Percentiles rank a stretch among this genome's conserved stretches.
Evolutionary conservation across 441 rosid genomes (phyloP).

Genomic region (Pelargonium fulgidum): DNA sequence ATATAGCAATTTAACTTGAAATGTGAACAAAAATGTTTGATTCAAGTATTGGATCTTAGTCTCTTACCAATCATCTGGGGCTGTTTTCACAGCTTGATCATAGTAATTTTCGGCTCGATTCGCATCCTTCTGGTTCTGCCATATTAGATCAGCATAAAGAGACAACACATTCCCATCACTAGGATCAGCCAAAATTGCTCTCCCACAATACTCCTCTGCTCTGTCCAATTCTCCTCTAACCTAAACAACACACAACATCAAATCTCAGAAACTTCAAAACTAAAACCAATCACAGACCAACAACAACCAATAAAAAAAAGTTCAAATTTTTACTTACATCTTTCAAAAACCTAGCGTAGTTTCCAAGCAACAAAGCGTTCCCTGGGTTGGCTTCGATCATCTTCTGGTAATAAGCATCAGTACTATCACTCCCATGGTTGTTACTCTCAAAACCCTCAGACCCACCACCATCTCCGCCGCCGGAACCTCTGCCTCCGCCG

Average conservation of each 20-base stretch:
- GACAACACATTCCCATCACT: constrained; percentile 65
- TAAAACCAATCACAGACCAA: constrained; percentile 9
- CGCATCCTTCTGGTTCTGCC: constrained; percentile 62
- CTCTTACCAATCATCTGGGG: constrained; percentile 70
- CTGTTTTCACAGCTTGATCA: constrained; percentile 65
- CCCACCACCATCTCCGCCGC: constrained; percentile 31
- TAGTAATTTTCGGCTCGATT: constrained; percentile 65
- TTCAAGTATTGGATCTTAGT: background rate
- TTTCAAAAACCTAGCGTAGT: constrained; percentile 71
- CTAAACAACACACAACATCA: constrained; percentile 26
- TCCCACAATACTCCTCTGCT: constrained; percentile 76
- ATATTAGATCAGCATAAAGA: constrained; percentile 70
- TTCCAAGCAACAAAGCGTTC: constrained; percentile 57
- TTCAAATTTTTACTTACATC: constrained; percentile 38
- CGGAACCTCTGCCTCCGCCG: constrained; percentile 35
- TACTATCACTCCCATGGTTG: constrained; percentile 29
- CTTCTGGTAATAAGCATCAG: constrained; percentile 54
- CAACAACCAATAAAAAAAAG: constrained; percentile 6
- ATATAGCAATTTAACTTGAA: background rate
- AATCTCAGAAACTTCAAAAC: background rate
- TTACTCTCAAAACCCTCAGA: constrained; percentile 25
- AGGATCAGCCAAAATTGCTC: constrained; percentile 59
- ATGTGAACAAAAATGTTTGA: background rate
- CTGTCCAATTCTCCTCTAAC: constrained; percentile 46
- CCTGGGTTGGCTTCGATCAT: constrained; percentile 80